Percentiles rank a stretch among this genome's conserved stretches.
Evolutionary conservation across 306 rosid species (phyloP).

Genomic region (Sesbania bispinosa): DNA sequence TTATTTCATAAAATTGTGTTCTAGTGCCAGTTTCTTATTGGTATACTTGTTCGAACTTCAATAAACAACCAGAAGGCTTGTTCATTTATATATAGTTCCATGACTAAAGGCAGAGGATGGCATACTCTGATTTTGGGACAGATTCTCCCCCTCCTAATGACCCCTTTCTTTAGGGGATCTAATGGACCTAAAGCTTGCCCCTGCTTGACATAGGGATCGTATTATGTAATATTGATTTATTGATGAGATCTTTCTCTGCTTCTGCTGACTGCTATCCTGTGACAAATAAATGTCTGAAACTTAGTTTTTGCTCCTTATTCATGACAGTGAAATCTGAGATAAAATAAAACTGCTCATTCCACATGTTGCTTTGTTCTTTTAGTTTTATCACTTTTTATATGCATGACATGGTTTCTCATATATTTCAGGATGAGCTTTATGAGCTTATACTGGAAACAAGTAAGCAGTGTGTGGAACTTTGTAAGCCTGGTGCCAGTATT

Average conservation of each 20-base stretch:
- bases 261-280: not conserved
- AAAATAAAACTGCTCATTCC: conserved; percentile 2
- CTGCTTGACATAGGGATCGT: not conserved
- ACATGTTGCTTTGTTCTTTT: not conserved
- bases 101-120: conserved; percentile 2
- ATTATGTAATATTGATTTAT: not conserved
- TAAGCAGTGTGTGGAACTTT: conserved; percentile 77
- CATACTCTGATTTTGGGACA: conserved; percentile 15
- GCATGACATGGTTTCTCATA: conserved; percentile 10
- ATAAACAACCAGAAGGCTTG: not conserved
- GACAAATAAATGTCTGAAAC: not conserved
- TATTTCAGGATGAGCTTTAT: conserved; percentile 83
- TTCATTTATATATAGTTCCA: not conserved
- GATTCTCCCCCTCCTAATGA: not conserved
- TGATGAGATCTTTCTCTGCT: not conserved
- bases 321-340: not conserved
- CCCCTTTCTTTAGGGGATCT: not conserved
- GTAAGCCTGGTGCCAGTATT: conserved; percentile 82
- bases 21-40: not conserved
- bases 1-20: not conserved
- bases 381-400: conserved; percentile 6
- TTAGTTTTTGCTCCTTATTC: not conserved
- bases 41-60: no score
- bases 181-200: not conserved
- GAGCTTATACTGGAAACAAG: conserved; percentile 76